phyloP scores from a whole-genome alignment of 2,329 filamentous ascomycete species.

The Aureobasidium uvarum region DNA sequence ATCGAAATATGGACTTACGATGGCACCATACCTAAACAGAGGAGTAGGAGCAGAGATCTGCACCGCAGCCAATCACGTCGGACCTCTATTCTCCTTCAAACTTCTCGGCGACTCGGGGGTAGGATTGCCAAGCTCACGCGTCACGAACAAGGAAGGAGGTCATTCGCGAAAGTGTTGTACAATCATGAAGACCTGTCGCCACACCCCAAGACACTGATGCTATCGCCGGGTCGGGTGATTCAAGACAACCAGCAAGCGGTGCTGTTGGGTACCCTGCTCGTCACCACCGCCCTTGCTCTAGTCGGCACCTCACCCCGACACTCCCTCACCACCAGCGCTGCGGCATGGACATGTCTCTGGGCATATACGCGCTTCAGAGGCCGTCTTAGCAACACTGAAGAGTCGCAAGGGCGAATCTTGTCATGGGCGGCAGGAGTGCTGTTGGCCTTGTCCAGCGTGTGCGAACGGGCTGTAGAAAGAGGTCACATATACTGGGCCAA shows the following conservation, averaged over 20 bases:
- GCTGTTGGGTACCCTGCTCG: constrained; percentile 33
- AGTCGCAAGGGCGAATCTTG: constrained; percentile 33
- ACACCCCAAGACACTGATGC: background rate
- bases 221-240: constrained; percentile 20
- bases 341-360: constrained; percentile 46
- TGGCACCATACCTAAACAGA: background rate
- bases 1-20: background rate
- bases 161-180: background rate
- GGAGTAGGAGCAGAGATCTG: background rate
- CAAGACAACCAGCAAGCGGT: constrained; percentile 23
- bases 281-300: constrained; percentile 39
- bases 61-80: background rate
- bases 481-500: constrained; percentile 48
- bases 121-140: constrained; percentile 20
- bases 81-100: background rate
- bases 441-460: constrained; percentile 45
- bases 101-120: background rate
- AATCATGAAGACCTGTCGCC: constrained; percentile 9
- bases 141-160: background rate
- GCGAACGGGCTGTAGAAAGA: constrained; percentile 47
- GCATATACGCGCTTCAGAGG: constrained; percentile 36
- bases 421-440: constrained; percentile 45
- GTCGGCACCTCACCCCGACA: constrained; percentile 41
- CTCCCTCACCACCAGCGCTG: constrained; percentile 45
- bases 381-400: constrained; percentile 21